phyloP scores from a whole-genome alignment of 2,329 filamentous ascomycete genomes.

The Alternaria angustiovoidea region DNA sequence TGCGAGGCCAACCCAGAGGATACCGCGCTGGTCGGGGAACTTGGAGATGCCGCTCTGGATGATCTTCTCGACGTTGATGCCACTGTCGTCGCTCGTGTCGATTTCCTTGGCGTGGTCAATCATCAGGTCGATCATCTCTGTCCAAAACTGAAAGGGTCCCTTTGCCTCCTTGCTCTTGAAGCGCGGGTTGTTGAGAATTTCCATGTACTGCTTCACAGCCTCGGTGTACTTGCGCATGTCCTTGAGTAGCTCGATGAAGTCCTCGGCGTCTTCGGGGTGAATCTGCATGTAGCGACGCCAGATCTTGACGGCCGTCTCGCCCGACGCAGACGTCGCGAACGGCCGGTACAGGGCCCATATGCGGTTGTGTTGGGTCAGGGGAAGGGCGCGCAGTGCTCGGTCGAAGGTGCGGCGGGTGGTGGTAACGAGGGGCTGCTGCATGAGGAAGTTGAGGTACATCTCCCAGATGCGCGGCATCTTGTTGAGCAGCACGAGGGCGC shows the following conservation, averaged over 20 bases:
- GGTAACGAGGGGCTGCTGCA: constrained; percentile 91
- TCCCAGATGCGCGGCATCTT: constrained; percentile 99
- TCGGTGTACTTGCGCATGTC: constrained; percentile 87
- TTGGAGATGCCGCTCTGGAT: constrained; percentile 89
- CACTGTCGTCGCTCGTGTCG: constrained; percentile 78
- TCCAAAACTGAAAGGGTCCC: constrained; percentile 96
- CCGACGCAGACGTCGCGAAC: constrained; percentile 90
- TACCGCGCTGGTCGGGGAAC: constrained; percentile 93
- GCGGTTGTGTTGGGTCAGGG: constrained; percentile 92
- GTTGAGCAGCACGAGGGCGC: constrained; percentile 89
- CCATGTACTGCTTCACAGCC: constrained; percentile 89
- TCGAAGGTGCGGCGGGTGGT: constrained; percentile 88
- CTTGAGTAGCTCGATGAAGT: constrained; percentile 89
- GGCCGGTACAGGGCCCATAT: constrained; percentile 92
- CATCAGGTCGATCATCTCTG: constrained; percentile 93
- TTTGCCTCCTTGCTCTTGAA: constrained; percentile 95
- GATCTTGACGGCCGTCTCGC: constrained; percentile 88
- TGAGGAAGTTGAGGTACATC: constrained; percentile 91
- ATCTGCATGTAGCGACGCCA: constrained; percentile 98
- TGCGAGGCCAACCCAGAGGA: constrained; percentile 92
- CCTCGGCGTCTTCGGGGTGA: constrained; percentile 92
- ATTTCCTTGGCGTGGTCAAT: constrained; percentile 90
- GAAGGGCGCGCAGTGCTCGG: constrained; percentile 86
- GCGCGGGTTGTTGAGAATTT: constrained; percentile 86
- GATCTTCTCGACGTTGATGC: constrained; percentile 90